Evolutionary conservation across 495 filamentous ascomycete genomes (phyloP).

Genomic region (Astrothelium macrocarpum): DNA sequence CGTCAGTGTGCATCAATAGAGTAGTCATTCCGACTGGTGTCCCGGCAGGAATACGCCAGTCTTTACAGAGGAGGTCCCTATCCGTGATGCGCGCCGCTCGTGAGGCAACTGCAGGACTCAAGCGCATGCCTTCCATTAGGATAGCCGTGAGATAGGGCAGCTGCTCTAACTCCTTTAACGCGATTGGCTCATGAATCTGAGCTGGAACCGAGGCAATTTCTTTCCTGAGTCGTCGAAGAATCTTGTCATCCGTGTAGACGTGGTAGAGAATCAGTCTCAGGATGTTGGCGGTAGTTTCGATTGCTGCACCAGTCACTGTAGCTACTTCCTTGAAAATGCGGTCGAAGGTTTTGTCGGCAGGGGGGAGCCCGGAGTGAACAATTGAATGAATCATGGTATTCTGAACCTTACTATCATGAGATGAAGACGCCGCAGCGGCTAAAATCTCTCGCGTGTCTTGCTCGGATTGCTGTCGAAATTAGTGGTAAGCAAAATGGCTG

Average conservation of each 20-base stretch:
- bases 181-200: conserved; percentile 8
- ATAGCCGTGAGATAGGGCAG: conserved; percentile 41
- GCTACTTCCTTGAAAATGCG: conserved; percentile 17
- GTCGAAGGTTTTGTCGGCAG: conserved; percentile 9
- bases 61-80: neutral
- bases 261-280: neutral
- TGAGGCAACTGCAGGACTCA: conserved; percentile 8
- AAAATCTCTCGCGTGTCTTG: no score
- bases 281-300: conserved; percentile 8
- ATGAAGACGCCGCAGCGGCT: no score
- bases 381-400: conserved; percentile 13
- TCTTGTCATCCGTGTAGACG: neutral
- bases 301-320: conserved; percentile 13
- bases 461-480: no score
- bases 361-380: conserved; percentile 7
- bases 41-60: conserved; percentile 4
- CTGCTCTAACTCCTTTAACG: conserved; percentile 38
- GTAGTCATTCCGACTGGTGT: conserved; percentile 2
- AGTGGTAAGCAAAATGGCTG: no score
- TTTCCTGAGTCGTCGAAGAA: conserved; percentile 7
- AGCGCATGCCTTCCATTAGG: conserved; percentile 29
- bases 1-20: conserved; percentile 7
- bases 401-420: no score
- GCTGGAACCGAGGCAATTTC: neutral
- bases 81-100: conserved; percentile 5